These are phyloP conservation scores for Solanum raphanifolium DNA, from an alignment of 257 asterid genomes.

Conservation along the genomic window DNA sequence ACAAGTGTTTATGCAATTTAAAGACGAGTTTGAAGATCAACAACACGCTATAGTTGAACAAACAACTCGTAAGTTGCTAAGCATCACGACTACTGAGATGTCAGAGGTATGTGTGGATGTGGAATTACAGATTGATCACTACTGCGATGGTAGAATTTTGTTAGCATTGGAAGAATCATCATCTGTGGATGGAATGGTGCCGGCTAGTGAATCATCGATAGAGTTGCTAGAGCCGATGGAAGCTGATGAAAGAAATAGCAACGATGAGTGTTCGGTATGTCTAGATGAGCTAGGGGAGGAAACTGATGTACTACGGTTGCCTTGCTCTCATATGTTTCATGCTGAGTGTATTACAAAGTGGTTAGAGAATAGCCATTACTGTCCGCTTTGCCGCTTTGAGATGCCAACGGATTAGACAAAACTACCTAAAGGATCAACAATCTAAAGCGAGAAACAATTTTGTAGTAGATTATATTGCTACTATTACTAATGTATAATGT, in stretches of 20 bases:
- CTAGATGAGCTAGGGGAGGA: neutral
- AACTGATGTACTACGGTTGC: neutral
- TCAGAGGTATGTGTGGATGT: too few relatives aligned
- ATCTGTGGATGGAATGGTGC: too few relatives aligned
- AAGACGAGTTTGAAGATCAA: too few relatives aligned
- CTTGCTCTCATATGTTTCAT: slow-evolving; percentile 14
- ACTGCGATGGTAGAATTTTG: too few relatives aligned
- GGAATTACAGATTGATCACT: too few relatives aligned
- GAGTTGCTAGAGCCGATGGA: neutral
- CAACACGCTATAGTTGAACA: too few relatives aligned
- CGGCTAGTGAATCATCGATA: neutral
- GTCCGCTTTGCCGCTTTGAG: slow-evolving; percentile 8
- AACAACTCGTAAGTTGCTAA: too few relatives aligned
- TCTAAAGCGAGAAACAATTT: neutral
- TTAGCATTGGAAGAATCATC: too few relatives aligned
- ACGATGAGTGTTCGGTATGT: neutral
- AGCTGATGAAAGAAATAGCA: neutral
- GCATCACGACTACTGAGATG: too few relatives aligned
- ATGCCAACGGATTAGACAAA: neutral
- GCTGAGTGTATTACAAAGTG: neutral
- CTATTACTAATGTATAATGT: neutral
- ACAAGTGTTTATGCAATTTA: too few relatives aligned
- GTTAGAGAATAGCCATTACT: neutral
- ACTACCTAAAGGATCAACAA: neutral
- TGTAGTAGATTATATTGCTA: neutral